Evolutionary conservation across 2,329 filamentous ascomycete genomes (phyloP).

Genomic region (Colletotrichum horii): DNA sequence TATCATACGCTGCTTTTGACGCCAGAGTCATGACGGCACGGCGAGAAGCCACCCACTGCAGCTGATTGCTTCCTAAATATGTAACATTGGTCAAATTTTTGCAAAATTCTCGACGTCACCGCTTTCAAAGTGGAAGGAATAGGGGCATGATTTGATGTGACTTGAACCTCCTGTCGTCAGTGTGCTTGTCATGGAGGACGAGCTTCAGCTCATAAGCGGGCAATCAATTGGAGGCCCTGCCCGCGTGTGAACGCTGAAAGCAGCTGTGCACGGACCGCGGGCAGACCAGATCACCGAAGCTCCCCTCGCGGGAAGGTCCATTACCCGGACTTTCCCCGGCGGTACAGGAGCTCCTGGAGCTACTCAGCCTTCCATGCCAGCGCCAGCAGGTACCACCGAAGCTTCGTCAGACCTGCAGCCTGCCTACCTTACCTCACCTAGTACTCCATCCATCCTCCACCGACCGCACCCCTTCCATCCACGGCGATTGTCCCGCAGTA

Average conservation of each 20-base stretch:
- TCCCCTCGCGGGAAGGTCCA: neutral
- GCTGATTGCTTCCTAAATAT: neutral
- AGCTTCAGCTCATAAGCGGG: neutral
- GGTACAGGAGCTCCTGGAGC: slow-evolving; percentile 21
- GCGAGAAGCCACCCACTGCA: neutral
- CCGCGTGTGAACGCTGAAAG: neutral
- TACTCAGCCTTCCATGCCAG: slow-evolving; percentile 23
- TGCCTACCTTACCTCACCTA: slow-evolving; percentile 20
- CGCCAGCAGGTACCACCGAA: slow-evolving; percentile 23
- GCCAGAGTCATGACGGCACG: neutral
- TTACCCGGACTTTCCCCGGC: slow-evolving; percentile 21
- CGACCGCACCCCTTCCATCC: slow-evolving; percentile 13
- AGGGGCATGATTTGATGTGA: neutral
- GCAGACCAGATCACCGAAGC: neutral
- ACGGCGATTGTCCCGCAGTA: slow-evolving; percentile 16
- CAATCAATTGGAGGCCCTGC: neutral
- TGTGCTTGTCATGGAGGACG: neutral
- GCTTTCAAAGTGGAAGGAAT: neutral
- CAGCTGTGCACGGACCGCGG: neutral
- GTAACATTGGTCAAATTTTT: neutral
- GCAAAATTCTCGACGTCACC: neutral
- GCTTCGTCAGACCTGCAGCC: slow-evolving; percentile 36
- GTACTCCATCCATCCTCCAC: slow-evolving; percentile 19
- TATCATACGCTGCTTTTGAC: neutral
- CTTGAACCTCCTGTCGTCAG: neutral